Evolutionary conservation across 2,329 filamentous ascomycete species (phyloP).

Genomic region (Dactylella cylindrospora): DNA sequence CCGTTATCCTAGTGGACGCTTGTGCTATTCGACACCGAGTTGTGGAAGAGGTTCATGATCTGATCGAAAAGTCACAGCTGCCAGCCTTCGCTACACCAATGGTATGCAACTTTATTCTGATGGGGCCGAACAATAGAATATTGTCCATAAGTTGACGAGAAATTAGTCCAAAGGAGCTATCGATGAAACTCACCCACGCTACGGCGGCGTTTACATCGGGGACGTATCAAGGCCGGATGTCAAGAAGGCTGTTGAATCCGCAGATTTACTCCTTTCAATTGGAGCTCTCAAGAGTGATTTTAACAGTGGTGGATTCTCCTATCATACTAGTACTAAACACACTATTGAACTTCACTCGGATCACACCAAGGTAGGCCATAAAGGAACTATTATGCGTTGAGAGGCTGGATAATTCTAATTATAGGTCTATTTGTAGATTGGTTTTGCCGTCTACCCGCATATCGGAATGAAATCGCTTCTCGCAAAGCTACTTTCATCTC

Average conservation of each 20-base stretch:
- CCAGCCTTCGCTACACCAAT: slow-evolving; percentile 87
- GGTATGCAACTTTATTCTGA: slow-evolving; percentile 55
- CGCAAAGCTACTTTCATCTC: slow-evolving; percentile 59
- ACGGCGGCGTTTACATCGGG: slow-evolving; percentile 83
- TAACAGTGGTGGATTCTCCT: slow-evolving; percentile 80
- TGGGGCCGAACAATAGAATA: background rate
- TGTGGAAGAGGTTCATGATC: slow-evolving; percentile 68
- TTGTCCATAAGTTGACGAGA: background rate
- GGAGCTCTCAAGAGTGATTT: slow-evolving; percentile 74
- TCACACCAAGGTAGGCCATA: slow-evolving; percentile 59
- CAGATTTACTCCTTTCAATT: slow-evolving; percentile 71
- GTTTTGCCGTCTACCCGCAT: slow-evolving; percentile 76
- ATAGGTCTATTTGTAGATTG: slow-evolving; percentile 53
- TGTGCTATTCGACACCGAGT: slow-evolving; percentile 77
- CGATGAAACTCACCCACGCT: slow-evolving; percentile 72
- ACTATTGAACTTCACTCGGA: slow-evolving; percentile 80
- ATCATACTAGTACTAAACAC: slow-evolving; percentile 72
- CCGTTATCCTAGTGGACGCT: slow-evolving; percentile 78
- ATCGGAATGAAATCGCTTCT: slow-evolving; percentile 78
- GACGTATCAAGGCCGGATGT: slow-evolving; percentile 68
- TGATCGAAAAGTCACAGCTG: slow-evolving; percentile 71
- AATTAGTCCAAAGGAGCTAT: slow-evolving; percentile 67
- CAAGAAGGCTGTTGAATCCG: slow-evolving; percentile 64
- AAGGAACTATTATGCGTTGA: background rate
- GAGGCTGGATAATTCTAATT: background rate